Base-by-base conservation (phyloP, 768 basidiomycete genomes). In the Mycena rosella region DNA sequence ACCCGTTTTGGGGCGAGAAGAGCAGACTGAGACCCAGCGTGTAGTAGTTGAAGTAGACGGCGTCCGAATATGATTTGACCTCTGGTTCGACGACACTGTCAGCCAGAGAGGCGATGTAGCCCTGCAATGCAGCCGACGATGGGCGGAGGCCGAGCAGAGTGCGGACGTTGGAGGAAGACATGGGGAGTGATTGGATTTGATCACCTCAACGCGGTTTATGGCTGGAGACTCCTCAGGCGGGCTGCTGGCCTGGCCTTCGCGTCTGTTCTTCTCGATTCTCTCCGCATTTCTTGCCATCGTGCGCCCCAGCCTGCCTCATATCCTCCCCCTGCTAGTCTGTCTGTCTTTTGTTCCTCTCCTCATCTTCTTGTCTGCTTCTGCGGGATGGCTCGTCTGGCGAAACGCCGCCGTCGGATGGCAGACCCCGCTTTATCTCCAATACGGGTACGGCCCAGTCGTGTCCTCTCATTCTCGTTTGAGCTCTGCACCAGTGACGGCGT, bases 41-140 rank as follows among this genome's bases (percentile, higher is more conserved):
- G 74, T 85, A 86, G 81, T 95, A 96, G 77, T 94, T 96, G 82
- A 94, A 87, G 82, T 96, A 99, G 70, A 95, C 89, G 10, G 87
- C 86, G 77, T 98, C 95, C 30, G 93, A 76, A 77, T 94, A 96
- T 0, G 89, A 82, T 76, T 94, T 95, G 78, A 95, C 80, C 72
- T 93, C 87, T 34, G 93, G 90, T n/a, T 70, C 72, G 6, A 75
- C 38, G 20, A 69, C 56, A 22, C 68, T 58, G 18, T 76, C 44
- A n/a, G 66, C 68, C 14, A 89, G 73, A 10, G 73, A 74, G 13
- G 74, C 40, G 62, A 93, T 79, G 67, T 85, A 88, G 13, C 77
- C 74, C 8, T 77, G 44, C 24, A 93, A 73, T 14, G 72, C 69
- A 18, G 79, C 73, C 13, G 89, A 87, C 32, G 81, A 82, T 9